Evolutionary conservation across 2,329 filamentous ascomycete genomes (phyloP).

Genomic region (Cordyceps militaris): DNA sequence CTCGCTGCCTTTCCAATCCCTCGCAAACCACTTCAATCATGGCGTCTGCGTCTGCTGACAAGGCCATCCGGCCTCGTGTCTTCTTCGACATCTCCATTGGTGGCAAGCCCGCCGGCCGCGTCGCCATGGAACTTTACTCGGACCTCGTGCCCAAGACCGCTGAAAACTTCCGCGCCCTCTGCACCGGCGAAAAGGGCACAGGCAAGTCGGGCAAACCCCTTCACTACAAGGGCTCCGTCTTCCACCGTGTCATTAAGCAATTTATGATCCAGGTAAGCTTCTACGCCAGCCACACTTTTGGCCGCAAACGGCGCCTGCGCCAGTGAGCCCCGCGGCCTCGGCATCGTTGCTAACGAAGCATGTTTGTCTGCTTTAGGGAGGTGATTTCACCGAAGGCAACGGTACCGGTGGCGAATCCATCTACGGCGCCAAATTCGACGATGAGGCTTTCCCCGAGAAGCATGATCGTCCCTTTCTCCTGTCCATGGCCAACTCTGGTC

Average conservation of each 20-base stretch:
- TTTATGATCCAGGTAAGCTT: constrained; percentile 72
- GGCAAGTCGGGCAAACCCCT: constrained; percentile 78
- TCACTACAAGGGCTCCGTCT: constrained; percentile 85
- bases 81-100: constrained; percentile 91
- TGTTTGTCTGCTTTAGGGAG: constrained; percentile 54
- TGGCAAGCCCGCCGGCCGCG: constrained; percentile 62
- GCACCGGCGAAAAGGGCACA: constrained; percentile 87
- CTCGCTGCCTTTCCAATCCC: background rate
- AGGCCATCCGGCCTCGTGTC: constrained; percentile 64
- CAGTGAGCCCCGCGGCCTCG: background rate
- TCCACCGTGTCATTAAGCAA: constrained; percentile 96
- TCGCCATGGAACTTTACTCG: constrained; percentile 77
- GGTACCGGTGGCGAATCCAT: constrained; percentile 96
- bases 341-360: background rate
- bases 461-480: constrained; percentile 90
- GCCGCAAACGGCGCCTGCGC: background rate
- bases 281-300: background rate
- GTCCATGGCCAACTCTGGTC: constrained; percentile 96
- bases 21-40: constrained; percentile 21
- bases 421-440: constrained; percentile 94
- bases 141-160: constrained; percentile 85
- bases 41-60: constrained; percentile 34
- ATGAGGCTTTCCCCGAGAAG: constrained; percentile 90
- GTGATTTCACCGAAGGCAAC: constrained; percentile 92
- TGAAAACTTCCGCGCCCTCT: constrained; percentile 92